Evolutionary conservation across 371 early-diverging fungal genomes (phyloP).

Genomic region (Mucor mucedo): DNA sequence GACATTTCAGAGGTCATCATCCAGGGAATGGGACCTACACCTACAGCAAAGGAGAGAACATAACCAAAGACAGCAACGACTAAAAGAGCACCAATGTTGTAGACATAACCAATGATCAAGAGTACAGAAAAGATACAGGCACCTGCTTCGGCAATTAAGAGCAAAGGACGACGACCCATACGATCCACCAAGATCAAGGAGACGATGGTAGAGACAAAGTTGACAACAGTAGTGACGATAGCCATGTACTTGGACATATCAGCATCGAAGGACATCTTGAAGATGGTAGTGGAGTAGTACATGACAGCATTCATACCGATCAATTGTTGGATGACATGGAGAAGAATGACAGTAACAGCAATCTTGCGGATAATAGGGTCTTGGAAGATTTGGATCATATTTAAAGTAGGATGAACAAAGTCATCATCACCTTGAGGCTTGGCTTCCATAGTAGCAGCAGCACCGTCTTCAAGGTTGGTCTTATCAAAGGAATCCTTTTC

Average conservation of each 20-base stretch:
- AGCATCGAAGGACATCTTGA: conserved; percentile 50
- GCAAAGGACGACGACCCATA: conserved; percentile 71
- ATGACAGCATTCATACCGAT: conserved; percentile 87
- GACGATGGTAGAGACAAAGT: conserved; percentile 59
- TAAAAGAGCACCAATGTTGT: conserved; percentile 53
- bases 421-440: background rate
- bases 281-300: conserved; percentile 77
- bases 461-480: conserved; percentile 17
- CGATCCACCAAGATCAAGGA: conserved; percentile 62
- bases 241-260: conserved; percentile 65
- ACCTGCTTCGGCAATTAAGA: conserved; percentile 60
- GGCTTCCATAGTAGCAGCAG: conserved; percentile 1
- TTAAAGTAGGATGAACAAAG: conserved; percentile 21
- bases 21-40: conserved; percentile 87
- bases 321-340: conserved; percentile 74
- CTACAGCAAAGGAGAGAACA: conserved; percentile 84
- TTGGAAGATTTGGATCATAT: conserved; percentile 45
- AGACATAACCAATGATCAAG: conserved; percentile 60
- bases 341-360: conserved; percentile 46
- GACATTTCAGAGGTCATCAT: conserved; percentile 74
- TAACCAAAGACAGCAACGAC: conserved; percentile 73
- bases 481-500: conserved; percentile 9
- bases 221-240: conserved; percentile 63
- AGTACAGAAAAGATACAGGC: conserved; percentile 61
- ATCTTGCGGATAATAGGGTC: conserved; percentile 60